phyloP scores from a whole-genome alignment of 2,329 filamentous ascomycete genomes.

The Sordariomycetes sp. region DNA sequence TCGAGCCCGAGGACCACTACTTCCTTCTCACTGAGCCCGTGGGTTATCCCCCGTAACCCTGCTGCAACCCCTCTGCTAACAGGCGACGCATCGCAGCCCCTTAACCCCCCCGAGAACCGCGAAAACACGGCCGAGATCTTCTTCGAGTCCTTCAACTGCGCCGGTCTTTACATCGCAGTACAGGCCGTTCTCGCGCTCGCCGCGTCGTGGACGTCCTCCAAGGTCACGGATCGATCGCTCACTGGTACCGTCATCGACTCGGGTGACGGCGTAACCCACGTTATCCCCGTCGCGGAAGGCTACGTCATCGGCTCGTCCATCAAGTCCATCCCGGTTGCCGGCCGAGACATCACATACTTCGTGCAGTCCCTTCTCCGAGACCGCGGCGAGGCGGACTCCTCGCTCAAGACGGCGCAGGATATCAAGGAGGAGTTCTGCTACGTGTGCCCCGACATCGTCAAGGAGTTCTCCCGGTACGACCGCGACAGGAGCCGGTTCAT shows the following conservation, averaged over 20 bases:
- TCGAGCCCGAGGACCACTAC: constrained; percentile 97
- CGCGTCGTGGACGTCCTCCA: constrained; percentile 96
- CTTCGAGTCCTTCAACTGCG: constrained; percentile 99
- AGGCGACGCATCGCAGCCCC: constrained; percentile 45
- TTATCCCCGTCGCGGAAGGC: constrained; percentile 95
- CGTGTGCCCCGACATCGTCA: constrained; percentile 96
- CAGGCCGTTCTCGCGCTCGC: constrained; percentile 94
- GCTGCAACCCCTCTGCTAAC: not conserved
- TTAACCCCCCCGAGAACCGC: constrained; percentile 97
- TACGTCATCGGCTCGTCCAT: constrained; percentile 99
- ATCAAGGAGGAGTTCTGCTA: constrained; percentile 99
- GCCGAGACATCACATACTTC: constrained; percentile 97
- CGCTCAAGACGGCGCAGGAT: constrained; percentile 91
- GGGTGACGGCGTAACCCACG: constrained; percentile 96
- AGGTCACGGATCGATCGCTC: constrained; percentile 89
- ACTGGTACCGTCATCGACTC: constrained; percentile 98
- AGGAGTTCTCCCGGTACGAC: constrained; percentile 93
- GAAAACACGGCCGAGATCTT: constrained; percentile 99
- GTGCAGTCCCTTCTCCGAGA: constrained; percentile 94
- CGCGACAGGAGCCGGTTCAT: constrained; percentile 83
- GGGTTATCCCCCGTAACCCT: constrained; percentile 20
- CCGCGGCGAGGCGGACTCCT: constrained; percentile 91
- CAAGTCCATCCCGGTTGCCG: constrained; percentile 97
- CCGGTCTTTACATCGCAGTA: constrained; percentile 95
- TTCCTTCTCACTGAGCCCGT: constrained; percentile 96